Percentiles rank a stretch among this genome's conserved stretches.
These are phyloP conservation scores for Scenedesmus sp. DNA, from an alignment of 163 green algal species.

Conservation along the genomic window DNA sequence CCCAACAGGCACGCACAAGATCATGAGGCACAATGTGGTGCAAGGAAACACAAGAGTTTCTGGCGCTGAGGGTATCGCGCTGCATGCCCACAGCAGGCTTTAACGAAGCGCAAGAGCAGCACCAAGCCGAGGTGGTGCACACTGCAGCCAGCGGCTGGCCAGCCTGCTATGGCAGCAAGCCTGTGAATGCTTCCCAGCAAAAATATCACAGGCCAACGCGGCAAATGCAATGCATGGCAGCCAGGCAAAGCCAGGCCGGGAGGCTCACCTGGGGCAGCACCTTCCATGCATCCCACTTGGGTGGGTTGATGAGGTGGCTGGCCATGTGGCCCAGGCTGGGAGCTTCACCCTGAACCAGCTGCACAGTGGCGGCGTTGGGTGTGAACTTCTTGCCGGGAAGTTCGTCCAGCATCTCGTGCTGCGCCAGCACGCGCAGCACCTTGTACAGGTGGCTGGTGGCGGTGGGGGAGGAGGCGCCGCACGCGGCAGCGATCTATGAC, in stretches of 20 bases:
- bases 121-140: too few relatives aligned
- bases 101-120: too few relatives aligned
- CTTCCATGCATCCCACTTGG: conserved; percentile 65
- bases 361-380: conserved; percentile 52
- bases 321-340: conserved; percentile 61
- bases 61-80: too few relatives aligned
- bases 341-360: conserved; percentile 54
- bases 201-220: too few relatives aligned
- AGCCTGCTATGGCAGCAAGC: too few relatives aligned
- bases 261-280: conserved; percentile 49
- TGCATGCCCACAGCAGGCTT: too few relatives aligned
- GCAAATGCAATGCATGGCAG: not conserved
- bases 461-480: not conserved
- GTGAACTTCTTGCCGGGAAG: conserved; percentile 45
- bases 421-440: conserved; percentile 59
- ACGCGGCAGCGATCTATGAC: conserved; percentile 16
- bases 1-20: not conserved
- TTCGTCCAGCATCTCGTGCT: conserved; percentile 61
- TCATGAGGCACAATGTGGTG: too few relatives aligned
- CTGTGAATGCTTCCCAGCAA: too few relatives aligned
- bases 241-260: not conserved
- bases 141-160: too few relatives aligned
- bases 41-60: too few relatives aligned
- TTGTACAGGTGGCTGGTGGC: conserved; percentile 59
- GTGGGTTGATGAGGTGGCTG: conserved; percentile 57